These are phyloP conservation scores for Phtheirospermum japonicum DNA, from an alignment of 257 asterid species.

Conservation along the genomic window DNA sequence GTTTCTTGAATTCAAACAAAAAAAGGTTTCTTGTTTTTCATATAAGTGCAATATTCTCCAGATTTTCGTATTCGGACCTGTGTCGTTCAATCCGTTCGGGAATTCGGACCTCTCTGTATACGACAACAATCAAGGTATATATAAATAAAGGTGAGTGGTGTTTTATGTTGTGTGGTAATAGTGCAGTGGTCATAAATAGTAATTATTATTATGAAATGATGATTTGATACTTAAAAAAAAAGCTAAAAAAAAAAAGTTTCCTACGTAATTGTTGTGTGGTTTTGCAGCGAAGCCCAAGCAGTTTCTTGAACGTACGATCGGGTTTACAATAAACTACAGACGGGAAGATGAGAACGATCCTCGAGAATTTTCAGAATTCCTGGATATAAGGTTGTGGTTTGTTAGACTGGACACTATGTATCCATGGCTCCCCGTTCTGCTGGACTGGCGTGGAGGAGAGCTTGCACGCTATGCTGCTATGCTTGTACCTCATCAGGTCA, in stretches of 20 bases:
- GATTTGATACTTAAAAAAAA: no score
- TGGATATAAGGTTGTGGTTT: slow-evolving; percentile 87
- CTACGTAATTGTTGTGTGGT: neutral
- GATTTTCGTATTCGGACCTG: no score
- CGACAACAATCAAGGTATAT: slow-evolving; percentile 53
- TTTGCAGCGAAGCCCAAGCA: slow-evolving; percentile 54
- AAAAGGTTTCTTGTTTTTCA: no score
- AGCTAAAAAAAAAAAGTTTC: no score
- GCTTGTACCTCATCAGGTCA: slow-evolving; percentile 92
- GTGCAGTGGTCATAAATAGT: no score
- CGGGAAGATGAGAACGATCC: slow-evolving; percentile 71
- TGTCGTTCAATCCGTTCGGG: slow-evolving; percentile 80
- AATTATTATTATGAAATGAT: no score
- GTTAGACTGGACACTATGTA: slow-evolving; percentile 62
- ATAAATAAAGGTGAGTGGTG: no score
- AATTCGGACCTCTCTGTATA: slow-evolving; percentile 59
- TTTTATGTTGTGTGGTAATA: no score
- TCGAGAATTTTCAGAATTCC: slow-evolving; percentile 74
- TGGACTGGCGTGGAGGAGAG: slow-evolving; percentile 96
- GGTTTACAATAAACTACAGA: slow-evolving; percentile 65
- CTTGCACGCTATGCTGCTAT: slow-evolving; percentile 91
- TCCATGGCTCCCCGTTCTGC: slow-evolving; percentile 81
- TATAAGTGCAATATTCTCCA: no score
- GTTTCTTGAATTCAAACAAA: no score
- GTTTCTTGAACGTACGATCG: slow-evolving; percentile 62